Evolutionary conservation across 2,329 filamentous ascomycete genomes (phyloP).

Genomic region (Eurotiales sp.): DNA sequence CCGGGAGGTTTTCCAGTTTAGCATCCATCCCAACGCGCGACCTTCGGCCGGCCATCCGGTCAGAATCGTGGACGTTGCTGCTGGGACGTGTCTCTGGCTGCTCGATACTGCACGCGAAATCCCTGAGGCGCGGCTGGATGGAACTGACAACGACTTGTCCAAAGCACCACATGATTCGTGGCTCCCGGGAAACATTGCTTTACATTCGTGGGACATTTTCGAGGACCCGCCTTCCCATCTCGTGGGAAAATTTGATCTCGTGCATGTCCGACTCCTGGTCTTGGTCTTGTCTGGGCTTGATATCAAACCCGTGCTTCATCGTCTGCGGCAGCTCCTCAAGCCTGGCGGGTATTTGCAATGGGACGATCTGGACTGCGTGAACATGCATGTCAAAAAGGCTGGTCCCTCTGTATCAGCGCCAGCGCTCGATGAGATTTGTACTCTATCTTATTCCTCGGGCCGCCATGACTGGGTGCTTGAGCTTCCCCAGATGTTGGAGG

Average conservation of each 20-base stretch:
- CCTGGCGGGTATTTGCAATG: constrained; percentile 29
- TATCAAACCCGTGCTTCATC: constrained; percentile 16
- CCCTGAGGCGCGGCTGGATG: constrained; percentile 19
- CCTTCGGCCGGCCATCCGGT: constrained; percentile 6
- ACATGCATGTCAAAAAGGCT: constrained; percentile 17
- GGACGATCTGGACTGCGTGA: constrained; percentile 25
- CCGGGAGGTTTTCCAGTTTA: constrained; percentile 23
- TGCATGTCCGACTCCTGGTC: constrained; percentile 20
- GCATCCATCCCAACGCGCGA: constrained; percentile 25
- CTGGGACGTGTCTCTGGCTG: constrained; percentile 27
- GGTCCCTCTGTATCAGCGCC: constrained; percentile 11
- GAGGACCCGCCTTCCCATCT: constrained; percentile 18
- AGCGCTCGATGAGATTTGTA: constrained; percentile 18
- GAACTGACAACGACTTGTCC: constrained; percentile 24
- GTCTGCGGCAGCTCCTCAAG: constrained; percentile 23
- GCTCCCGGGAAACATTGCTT: constrained; percentile 18
- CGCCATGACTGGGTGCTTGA: constrained; percentile 22
- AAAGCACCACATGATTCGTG: constrained; percentile 21
- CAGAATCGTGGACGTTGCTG: constrained; percentile 25
- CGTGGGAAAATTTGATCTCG: constrained; percentile 21
- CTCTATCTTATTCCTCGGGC: constrained; percentile 17
- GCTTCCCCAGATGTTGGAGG: constrained; percentile 15
- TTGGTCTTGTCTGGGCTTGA: constrained; percentile 15
- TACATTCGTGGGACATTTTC: constrained; percentile 22
- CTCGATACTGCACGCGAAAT: constrained; percentile 22